Evolutionary conservation across 192 early-diverging fungal genomes (phyloP).

Genomic region (Geosiphon pyriformis): DNA sequence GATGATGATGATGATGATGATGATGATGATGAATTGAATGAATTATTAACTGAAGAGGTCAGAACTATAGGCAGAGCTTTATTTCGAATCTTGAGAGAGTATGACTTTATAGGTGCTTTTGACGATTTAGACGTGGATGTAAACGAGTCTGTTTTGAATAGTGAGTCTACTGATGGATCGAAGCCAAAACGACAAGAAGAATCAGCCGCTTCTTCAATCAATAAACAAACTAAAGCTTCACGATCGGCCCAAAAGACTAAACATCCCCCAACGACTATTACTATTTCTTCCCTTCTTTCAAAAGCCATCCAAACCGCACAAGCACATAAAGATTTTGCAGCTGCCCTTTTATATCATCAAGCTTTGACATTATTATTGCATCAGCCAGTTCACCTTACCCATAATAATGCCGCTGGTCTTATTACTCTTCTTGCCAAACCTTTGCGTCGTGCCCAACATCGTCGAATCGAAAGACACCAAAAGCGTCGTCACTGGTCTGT

Average conservation of each 20-base stretch:
- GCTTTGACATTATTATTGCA: slow-evolving; percentile 27
- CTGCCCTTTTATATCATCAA: slow-evolving; percentile 35
- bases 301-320: slow-evolving; percentile 27
- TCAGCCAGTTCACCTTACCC: slow-evolving; percentile 21
- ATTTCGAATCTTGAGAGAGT: slow-evolving; percentile 35
- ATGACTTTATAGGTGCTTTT: slow-evolving; percentile 22
- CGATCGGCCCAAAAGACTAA: not conserved
- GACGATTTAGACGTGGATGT: not conserved
- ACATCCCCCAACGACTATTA: not conserved
- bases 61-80: slow-evolving; percentile 31
- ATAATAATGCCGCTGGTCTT: slow-evolving; percentile 29
- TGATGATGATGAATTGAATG: slow-evolving; percentile 29
- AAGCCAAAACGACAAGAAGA: slow-evolving; percentile 11
- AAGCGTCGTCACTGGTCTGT: slow-evolving; percentile 29
- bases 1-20: slow-evolving; percentile 30
- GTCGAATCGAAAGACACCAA: slow-evolving; percentile 23
- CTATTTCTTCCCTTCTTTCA: not conserved
- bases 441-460: slow-evolving; percentile 29
- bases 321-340: slow-evolving; percentile 31
- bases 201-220: slow-evolving; percentile 21
- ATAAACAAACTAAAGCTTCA: slow-evolving; percentile 21
- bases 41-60: slow-evolving; percentile 32
- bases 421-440: slow-evolving; percentile 35
- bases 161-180: too few species aligned
- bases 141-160: not conserved